These are phyloP conservation scores for Eutypella sp. DNA, from an alignment of 2,329 filamentous ascomycete genomes.

Conservation along the genomic window DNA sequence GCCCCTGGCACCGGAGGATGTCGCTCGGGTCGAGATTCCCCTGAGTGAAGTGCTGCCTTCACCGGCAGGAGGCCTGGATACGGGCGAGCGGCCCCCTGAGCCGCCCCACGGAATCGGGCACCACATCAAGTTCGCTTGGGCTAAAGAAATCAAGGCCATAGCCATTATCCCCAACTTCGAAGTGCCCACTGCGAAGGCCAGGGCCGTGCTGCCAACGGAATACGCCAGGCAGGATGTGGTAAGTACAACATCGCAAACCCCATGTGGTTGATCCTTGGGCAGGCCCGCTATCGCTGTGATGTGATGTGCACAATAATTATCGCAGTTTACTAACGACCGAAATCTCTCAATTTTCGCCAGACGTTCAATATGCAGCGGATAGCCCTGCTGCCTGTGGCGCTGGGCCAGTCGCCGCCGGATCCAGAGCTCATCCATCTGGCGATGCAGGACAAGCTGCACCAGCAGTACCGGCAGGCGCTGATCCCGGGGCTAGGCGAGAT, in stretches of 20 bases:
- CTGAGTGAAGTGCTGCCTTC: conserved; percentile 88
- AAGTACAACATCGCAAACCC: conserved; percentile 30
- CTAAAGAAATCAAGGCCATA: conserved; percentile 90
- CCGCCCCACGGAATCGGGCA: conserved; percentile 92
- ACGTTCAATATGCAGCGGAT: conserved; percentile 93
- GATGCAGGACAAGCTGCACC: conserved; percentile 98
- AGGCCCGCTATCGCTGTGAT: too few species aligned
- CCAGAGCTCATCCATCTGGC: conserved; percentile 92
- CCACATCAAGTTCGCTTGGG: conserved; percentile 94
- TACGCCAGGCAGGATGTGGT: conserved; percentile 83
- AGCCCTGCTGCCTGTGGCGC: conserved; percentile 80
- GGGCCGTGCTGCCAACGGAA: conserved; percentile 73
- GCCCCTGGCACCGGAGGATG: conserved; percentile 82
- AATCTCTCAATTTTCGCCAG: conserved; percentile 31
- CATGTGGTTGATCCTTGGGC: too few species aligned
- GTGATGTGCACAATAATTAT: too few species aligned
- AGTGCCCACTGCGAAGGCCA: conserved; percentile 87
- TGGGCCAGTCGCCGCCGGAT: conserved; percentile 85
- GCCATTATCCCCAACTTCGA: conserved; percentile 96
- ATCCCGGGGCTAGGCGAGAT: conserved; percentile 92
- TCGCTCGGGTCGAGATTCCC: conserved; percentile 87
- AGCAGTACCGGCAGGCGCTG: conserved; percentile 86
- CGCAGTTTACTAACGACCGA: background rate
- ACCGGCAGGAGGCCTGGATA: conserved; percentile 86
- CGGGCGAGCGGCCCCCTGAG: conserved; percentile 76